phyloP scores from a whole-genome alignment of 768 basidiomycete genomes.

The Panellus pusillus region DNA sequence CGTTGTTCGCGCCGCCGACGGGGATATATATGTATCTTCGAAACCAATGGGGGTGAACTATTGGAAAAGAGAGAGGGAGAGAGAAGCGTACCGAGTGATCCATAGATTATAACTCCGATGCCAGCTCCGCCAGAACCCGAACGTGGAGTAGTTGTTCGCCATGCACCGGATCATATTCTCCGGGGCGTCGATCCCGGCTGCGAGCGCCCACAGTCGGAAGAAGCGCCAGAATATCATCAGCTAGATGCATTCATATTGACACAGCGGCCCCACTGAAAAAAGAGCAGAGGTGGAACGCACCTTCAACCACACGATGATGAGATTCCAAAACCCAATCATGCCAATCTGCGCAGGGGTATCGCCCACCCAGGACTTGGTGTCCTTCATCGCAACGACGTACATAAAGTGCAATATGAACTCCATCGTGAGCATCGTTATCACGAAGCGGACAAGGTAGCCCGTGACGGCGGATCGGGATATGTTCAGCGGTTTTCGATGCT shows the following conservation, averaged over 20 bases:
- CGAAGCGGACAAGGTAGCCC: constrained; percentile 70
- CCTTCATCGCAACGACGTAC: constrained; percentile 97
- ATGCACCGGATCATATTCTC: constrained; percentile 99
- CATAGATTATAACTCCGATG: constrained; percentile 96
- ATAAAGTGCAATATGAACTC: constrained; percentile 91
- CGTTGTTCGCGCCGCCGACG: constrained; percentile 66
- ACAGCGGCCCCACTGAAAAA: no score
- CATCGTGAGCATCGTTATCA: constrained; percentile 76
- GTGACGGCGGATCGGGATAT: constrained; percentile 42
- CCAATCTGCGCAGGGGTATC: constrained; percentile 77
- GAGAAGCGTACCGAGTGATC: constrained; percentile 69
- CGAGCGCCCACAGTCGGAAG: constrained; percentile 91
- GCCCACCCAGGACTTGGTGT: constrained; percentile 77
- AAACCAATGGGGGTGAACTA: not conserved
- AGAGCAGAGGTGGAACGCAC: constrained; percentile 39
- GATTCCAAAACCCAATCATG: constrained; percentile 97
- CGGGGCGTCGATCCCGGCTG: constrained; percentile 88
- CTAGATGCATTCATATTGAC: constrained; percentile 51
- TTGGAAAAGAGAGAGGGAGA: not conserved
- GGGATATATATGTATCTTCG: constrained; percentile 92
- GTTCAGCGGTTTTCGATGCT: constrained; percentile 62
- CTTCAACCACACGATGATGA: constrained; percentile 96
- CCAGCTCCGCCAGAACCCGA: constrained; percentile 97
- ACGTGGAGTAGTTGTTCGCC: constrained; percentile 92
- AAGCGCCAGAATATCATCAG: constrained; percentile 94